Base-by-base conservation (phyloP, 805 yeast genomes). In the Saccharomycopsis synnaedendra region DNA sequence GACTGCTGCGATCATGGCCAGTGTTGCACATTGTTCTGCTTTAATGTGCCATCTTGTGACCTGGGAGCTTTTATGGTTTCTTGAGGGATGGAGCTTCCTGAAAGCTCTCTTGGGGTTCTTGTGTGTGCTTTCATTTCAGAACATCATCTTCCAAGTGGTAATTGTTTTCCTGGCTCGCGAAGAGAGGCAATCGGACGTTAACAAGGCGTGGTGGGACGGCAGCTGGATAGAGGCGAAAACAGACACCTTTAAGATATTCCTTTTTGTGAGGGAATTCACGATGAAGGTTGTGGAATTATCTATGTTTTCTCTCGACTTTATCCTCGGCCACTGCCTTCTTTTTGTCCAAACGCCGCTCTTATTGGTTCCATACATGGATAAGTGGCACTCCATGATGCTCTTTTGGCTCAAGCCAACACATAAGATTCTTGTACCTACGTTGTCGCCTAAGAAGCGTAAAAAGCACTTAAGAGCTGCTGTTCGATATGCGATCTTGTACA, bases 151-250 rank as follows among this genome's bases (percentile, higher is more conserved):
- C 77, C 88, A 88, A 73, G 64, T 82, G 58, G 72, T 93, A 73
- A 85, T 95, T 7, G 70, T 82, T 46, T 70, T 81, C 66, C 72
- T 94, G 62, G 86, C 97, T 46, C 81, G 98, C 73, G 99, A 93
- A 71, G 88, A 88, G 74, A 87, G 87, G 80, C 85, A 85, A 59
- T 97, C 90, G 68, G 86, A 82, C 62, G 74, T 97, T 36, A 93
- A 93, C 71, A 84, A 95, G 58, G 97, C 98, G 32, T 93, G 95
- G 94, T 93, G 99, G 99, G 85, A 96, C 50, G 99, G 99, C 75
- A 89, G 88, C 69, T 93, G 99, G 99, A 88, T 89, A 66, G 93
- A 95, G 51, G 74, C 85, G 52, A 93, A 95, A 61, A 69, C 90
- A 67, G 98, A 97, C 51, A 80, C 82, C 78, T 79, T 82, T 76